Evolutionary conservation across 176 grass and related monocot genomes (phyloP).

Genomic region (Poa pratensis): DNA sequence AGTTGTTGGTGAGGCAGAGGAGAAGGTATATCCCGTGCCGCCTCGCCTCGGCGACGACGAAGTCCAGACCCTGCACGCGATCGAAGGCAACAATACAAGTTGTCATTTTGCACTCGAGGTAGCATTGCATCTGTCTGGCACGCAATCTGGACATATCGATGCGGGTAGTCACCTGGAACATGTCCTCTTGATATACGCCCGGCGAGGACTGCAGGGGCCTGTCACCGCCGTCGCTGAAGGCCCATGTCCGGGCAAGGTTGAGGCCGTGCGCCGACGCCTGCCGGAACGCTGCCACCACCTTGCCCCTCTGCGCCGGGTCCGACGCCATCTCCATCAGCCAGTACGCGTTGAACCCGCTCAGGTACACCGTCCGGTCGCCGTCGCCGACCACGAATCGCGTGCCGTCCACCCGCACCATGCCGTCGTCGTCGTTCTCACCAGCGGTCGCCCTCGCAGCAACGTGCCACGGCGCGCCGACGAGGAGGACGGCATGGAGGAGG

Average conservation of each 20-base stretch:
- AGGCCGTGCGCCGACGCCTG: conserved; percentile 58
- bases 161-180: conserved; percentile 58
- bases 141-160: not conserved
- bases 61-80: conserved; percentile 67
- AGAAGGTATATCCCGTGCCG: conserved; percentile 66
- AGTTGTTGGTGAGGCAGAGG: conserved; percentile 82
- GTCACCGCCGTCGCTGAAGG: conserved; percentile 78
- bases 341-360: conserved; percentile 94
- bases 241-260: conserved; percentile 71
- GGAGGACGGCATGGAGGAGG: not conserved
- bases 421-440: not conserved
- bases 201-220: conserved; percentile 60
- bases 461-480: not conserved
- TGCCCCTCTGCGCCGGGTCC: conserved; percentile 28
- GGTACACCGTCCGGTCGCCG: conserved; percentile 45
- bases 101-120: not conserved
- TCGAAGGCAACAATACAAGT: not conserved
- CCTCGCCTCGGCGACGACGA: conserved; percentile 68
- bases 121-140: not conserved
- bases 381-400: conserved; percentile 48
- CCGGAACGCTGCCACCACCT: conserved; percentile 54
- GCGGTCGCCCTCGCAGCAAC: no score
- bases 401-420: conserved; percentile 40
- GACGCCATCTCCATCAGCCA: conserved; percentile 79
- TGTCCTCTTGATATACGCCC: conserved; percentile 69